Evolutionary conservation across 192 early-diverging fungal genomes (phyloP), one percentile per base, ranked within the genome.

Genomic region (Rhizophagus prolifer): DNA sequence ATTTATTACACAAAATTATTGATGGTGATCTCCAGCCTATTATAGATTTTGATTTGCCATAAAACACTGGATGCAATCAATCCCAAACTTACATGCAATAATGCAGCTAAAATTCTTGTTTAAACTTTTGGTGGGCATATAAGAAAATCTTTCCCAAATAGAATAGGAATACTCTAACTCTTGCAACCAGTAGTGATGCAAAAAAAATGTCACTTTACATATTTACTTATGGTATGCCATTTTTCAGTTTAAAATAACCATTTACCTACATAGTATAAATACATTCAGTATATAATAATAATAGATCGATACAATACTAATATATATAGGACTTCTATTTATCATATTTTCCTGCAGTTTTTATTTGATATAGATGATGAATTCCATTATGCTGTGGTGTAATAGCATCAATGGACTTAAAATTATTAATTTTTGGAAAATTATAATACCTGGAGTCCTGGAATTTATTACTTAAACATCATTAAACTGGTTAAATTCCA

Each of bases 311-410:
- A 41, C 34, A 41, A 34, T 14, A 1, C 30, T 34, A 31, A 66
- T 66, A 36, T 62, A 66, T 66, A 36, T 62, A 30, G 1, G 9
- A 66, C 4, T 16, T 6, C 38, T 36, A 36, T 30, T 66, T 66
- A 66, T 66, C 12, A 23, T 69, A 23, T 46, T 13, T 69, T 69
- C 36, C 10, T 46, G 41, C 67, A 23, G 3, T 69, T 69, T 41
- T 69, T 31, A 69, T 69, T 46, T 69, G 41, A 69, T 46, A 69
- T 46, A 69, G 28, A 69, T 46, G 23, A 69, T 69, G 38, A 69
- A 28, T 26, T 69, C 23, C n/a, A 69, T 69, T 69, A 69, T 25
- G 1, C 0, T 47, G 8, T 47, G 67, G 41, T 25, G 16, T 41
- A 69, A 69, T 41, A 13, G 67, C n/a, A 23, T 46, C 36, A 46